Evolutionary conservation across 2,329 filamentous ascomycete genomes (phyloP).

Genomic region (Aspergillus versicolor): DNA sequence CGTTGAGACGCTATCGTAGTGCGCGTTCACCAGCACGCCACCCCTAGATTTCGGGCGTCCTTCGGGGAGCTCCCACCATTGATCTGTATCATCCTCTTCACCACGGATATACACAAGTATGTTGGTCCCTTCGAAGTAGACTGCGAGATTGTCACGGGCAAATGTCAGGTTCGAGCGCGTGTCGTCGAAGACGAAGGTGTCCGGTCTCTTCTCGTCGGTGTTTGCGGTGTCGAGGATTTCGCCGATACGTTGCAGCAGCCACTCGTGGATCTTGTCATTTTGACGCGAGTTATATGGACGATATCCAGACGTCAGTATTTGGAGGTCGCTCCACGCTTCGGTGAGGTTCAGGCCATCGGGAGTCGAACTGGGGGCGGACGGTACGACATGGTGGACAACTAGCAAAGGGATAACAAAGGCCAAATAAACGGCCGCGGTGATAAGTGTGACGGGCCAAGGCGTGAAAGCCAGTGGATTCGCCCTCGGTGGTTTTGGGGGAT

Average conservation of each 20-base stretch:
- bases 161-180: slow-evolving; percentile 74
- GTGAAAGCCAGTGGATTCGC: slow-evolving; percentile 68
- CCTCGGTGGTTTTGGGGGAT: slow-evolving; percentile 26
- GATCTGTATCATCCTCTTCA: slow-evolving; percentile 66
- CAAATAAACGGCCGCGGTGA: slow-evolving; percentile 73
- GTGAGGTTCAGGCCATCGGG: slow-evolving; percentile 72
- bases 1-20: slow-evolving; percentile 91
- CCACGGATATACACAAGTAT: slow-evolving; percentile 90
- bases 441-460: slow-evolving; percentile 76
- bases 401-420: slow-evolving; percentile 72
- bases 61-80: slow-evolving; percentile 66
- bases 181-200: slow-evolving; percentile 72
- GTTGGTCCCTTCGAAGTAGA: slow-evolving; percentile 92
- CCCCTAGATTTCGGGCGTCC: slow-evolving; percentile 58
- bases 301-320: slow-evolving; percentile 69
- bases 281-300: slow-evolving; percentile 86
- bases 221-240: slow-evolving; percentile 59
- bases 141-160: slow-evolving; percentile 52
- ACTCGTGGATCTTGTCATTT: slow-evolving; percentile 78
- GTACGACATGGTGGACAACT: slow-evolving; percentile 73
- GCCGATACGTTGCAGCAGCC: slow-evolving; percentile 69
- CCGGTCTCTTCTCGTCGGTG: slow-evolving; percentile 26
- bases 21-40: slow-evolving; percentile 88
- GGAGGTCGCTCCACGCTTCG: slow-evolving; percentile 83
- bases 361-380: slow-evolving; percentile 59